These are phyloP conservation scores for Diplodia scrobiculata DNA, from an alignment of 2,329 filamentous ascomycete genomes.

Conservation along the genomic window DNA sequence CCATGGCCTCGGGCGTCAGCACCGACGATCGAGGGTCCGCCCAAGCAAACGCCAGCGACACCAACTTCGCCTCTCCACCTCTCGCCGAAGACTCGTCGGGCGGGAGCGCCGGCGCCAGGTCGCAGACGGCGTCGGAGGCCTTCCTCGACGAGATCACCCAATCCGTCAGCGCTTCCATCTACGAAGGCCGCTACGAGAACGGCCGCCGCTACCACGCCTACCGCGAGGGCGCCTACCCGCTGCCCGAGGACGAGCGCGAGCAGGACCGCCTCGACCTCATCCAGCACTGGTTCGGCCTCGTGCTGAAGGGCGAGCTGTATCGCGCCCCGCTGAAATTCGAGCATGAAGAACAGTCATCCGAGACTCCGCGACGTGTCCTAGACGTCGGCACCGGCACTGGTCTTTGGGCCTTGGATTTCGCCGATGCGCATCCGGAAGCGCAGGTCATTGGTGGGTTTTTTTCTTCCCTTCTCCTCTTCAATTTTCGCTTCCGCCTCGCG, in stretches of 20 bases:
- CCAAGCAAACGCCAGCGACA: not conserved
- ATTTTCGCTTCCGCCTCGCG: too few species aligned
- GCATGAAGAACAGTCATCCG: conserved; percentile 31
- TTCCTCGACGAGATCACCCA: conserved; percentile 34
- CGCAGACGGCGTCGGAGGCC: conserved; percentile 25
- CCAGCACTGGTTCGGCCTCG: conserved; percentile 44
- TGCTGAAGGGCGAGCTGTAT: conserved; percentile 44
- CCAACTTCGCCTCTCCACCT: not conserved
- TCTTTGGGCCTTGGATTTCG: conserved; percentile 38
- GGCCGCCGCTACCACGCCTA: conserved; percentile 45
- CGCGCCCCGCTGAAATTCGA: conserved; percentile 34
- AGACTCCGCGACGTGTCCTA: conserved; percentile 33
- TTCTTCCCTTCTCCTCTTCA: not conserved
- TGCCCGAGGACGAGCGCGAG: conserved; percentile 44
- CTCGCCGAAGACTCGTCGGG: conserved; percentile 35
- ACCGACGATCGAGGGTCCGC: not conserved
- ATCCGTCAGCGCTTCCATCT: conserved; percentile 41
- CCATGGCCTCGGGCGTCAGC: not conserved
- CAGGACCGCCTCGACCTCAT: conserved; percentile 44
- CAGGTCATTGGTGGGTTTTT: conserved; percentile 35
- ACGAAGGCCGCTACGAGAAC: conserved; percentile 44
- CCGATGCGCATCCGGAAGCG: conserved; percentile 38
- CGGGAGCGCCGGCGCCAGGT: conserved; percentile 25
- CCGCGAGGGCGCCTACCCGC: conserved; percentile 43
- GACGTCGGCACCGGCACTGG: conserved; percentile 40